phyloP scores from a whole-genome alignment of 805 yeast species.

The Isabelozyma pseudorhagii region DNA sequence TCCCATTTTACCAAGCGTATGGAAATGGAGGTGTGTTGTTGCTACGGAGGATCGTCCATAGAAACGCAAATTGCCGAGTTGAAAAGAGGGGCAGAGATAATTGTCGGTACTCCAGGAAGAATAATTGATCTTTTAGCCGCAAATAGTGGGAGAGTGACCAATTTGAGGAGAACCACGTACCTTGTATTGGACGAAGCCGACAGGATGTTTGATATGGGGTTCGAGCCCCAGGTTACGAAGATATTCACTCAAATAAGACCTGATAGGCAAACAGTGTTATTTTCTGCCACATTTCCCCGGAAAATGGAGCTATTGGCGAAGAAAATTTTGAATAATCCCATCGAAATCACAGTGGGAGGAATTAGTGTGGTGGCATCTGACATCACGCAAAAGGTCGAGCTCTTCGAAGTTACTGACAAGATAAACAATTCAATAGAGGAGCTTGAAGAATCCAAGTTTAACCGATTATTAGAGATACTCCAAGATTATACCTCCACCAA shows the following conservation, averaged over 20 bases:
- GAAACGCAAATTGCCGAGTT: slow-evolving; percentile 77
- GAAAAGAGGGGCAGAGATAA: slow-evolving; percentile 72
- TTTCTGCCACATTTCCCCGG: slow-evolving; percentile 90
- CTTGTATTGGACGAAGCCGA: slow-evolving; percentile 96
- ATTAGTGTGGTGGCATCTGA: slow-evolving; percentile 78
- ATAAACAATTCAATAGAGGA: slow-evolving; percentile 30
- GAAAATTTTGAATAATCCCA: slow-evolving; percentile 58
- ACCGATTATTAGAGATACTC: slow-evolving; percentile 51
- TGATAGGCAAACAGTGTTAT: slow-evolving; percentile 83
- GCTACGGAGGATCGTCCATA: slow-evolving; percentile 88
- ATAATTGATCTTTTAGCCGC: slow-evolving; percentile 84
- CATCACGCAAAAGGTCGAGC: slow-evolving; percentile 67
- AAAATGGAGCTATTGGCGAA: slow-evolving; percentile 75
- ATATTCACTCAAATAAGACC: slow-evolving; percentile 75
- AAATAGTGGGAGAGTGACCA: slow-evolving; percentile 73
- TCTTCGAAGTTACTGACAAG: slow-evolving; percentile 46
- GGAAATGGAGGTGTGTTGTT: slow-evolving; percentile 61
- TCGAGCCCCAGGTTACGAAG: slow-evolving; percentile 90
- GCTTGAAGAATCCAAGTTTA: slow-evolving; percentile 45
- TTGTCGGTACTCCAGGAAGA: slow-evolving; percentile 95
- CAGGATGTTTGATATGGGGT: slow-evolving; percentile 94
- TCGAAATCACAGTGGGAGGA: slow-evolving; percentile 78
- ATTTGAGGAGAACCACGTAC: slow-evolving; percentile 66
- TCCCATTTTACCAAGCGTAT: slow-evolving; percentile 52
- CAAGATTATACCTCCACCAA: slow-evolving; percentile 48